Evolutionary conservation across 495 filamentous ascomycete species (phyloP).

Genomic region (Bacidia gigantensis): DNA sequence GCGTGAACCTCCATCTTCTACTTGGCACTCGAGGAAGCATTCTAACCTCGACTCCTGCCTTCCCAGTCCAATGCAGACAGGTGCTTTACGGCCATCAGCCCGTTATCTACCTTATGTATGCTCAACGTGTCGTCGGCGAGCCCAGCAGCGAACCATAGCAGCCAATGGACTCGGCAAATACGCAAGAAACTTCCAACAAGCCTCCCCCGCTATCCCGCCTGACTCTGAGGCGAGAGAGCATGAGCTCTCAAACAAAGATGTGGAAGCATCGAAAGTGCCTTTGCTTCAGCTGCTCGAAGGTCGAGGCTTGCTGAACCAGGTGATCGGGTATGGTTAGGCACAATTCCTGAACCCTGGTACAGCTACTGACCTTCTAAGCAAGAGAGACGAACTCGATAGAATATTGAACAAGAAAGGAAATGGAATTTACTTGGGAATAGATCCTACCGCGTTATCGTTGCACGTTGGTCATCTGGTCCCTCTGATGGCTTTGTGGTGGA

Average conservation of each 20-base stretch:
- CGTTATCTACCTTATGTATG: not conserved
- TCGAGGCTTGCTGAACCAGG: conserved; percentile 63
- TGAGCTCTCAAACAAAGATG: too few species aligned
- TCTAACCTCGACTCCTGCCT: too few species aligned
- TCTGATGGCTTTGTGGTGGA: conserved; percentile 88
- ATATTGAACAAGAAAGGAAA: conserved; percentile 56
- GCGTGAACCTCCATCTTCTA: too few species aligned
- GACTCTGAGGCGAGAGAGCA: too few species aligned
- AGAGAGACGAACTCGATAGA: conserved; percentile 50
- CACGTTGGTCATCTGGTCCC: conserved; percentile 90
- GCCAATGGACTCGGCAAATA: not conserved
- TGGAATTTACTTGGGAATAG: conserved; percentile 78
- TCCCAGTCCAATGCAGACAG: not conserved
- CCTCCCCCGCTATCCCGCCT: too few species aligned
- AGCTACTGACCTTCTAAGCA: conserved; percentile 16
- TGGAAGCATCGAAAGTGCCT: not conserved
- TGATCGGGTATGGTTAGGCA: conserved; percentile 49
- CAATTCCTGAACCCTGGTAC: not conserved
- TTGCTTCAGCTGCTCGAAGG: conserved; percentile 43
- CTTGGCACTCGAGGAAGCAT: too few species aligned
- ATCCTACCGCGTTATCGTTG: conserved; percentile 81
- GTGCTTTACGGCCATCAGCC: not conserved
- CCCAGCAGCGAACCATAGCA: not conserved
- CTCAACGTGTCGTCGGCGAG: not conserved
- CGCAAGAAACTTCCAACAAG: not conserved